Conservation (phyloP, 257 asterid species). For the Jacaranda mimosifolia region DNA sequence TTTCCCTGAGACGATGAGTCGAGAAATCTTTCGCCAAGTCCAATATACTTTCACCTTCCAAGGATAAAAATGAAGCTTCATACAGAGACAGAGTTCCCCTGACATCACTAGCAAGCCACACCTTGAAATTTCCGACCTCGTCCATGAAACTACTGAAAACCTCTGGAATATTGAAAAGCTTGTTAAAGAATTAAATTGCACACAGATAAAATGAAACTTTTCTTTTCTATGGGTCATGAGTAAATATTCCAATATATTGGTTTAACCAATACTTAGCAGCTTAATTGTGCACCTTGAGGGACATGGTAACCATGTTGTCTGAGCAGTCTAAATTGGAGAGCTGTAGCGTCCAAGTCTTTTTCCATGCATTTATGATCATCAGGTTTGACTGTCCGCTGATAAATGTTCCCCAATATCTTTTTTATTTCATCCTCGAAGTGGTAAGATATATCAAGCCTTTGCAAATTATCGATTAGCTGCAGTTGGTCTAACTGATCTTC, state of each 20-base stretch:
- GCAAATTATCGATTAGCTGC: slow-evolving; percentile 32
- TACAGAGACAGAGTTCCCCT: slow-evolving; percentile 53
- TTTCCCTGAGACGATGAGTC: slow-evolving; percentile 32
- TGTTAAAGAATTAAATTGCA: not conserved
- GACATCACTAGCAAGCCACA: slow-evolving; percentile 24
- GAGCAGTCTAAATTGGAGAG: slow-evolving; percentile 53
- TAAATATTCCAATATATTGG: not conserved
- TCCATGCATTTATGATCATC: not conserved
- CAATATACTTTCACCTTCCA: no score
- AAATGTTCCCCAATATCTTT: slow-evolving; percentile 24
- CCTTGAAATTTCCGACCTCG: slow-evolving; percentile 42
- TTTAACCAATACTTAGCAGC: not conserved
- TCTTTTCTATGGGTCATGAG: not conserved
- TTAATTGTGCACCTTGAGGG: slow-evolving; percentile 48
- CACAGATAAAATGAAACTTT: not conserved
- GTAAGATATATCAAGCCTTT: slow-evolving; percentile 53
- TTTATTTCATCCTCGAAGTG: slow-evolving; percentile 43
- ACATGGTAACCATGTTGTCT: slow-evolving; percentile 49
- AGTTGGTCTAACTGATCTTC: no score
- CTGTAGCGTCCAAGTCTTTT: slow-evolving; percentile 34
- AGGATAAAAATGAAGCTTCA: slow-evolving; percentile 56
- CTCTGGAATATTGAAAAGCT: slow-evolving; percentile 37
- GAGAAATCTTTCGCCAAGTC: slow-evolving; percentile 44
- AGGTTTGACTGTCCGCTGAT: not conserved
- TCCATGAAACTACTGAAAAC: slow-evolving; percentile 55